Conservation (phyloP, 768 basidiomycete genomes). For the Pleurotus platypus region DNA sequence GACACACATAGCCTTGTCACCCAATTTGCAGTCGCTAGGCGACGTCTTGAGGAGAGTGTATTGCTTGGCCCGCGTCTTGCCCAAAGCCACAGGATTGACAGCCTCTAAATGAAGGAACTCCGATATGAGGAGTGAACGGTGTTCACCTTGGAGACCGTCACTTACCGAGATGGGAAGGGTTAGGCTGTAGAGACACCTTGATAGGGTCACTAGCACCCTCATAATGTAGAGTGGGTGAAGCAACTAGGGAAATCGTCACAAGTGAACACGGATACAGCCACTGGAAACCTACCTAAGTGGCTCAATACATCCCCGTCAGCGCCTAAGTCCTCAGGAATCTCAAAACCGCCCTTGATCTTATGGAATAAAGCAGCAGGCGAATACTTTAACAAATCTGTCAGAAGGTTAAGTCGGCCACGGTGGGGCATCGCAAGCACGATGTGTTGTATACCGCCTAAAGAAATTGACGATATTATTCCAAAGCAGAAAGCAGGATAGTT, state of each 20-base stretch:
- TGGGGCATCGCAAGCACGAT: constrained; percentile 86
- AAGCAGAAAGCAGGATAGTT: not conserved
- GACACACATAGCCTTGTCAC: constrained; percentile 81
- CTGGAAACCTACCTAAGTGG: constrained; percentile 56
- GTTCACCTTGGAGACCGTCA: constrained; percentile 8
- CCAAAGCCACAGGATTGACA: constrained; percentile 81
- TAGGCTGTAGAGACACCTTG: constrained; percentile 76
- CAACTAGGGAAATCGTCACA: constrained; percentile 32
- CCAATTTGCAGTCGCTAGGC: constrained; percentile 47
- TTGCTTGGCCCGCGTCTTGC: constrained; percentile 90
- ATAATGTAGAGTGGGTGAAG: constrained; percentile 64
- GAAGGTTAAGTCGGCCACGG: constrained; percentile 80
- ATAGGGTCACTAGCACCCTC: constrained; percentile 43
- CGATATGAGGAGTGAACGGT: constrained; percentile 9
- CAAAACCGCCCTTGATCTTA: constrained; percentile 81
- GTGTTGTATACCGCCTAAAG: constrained; percentile 58
- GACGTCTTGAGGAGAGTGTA: constrained; percentile 72
- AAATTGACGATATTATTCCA: constrained; percentile 12
- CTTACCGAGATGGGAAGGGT: constrained; percentile 73
- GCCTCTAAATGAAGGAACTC: constrained; percentile 51
- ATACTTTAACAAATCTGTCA: constrained; percentile 72
- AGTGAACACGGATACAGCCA: not conserved
- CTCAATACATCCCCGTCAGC: constrained; percentile 85
- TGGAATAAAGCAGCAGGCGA: constrained; percentile 72
- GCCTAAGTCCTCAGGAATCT: constrained; percentile 61